A percentile compares a stretch with the other conserved stretches of the same genome.
Evolutionary conservation across 371 early-diverging fungal genomes (phyloP).

Genomic region (Globomyces sp.): DNA sequence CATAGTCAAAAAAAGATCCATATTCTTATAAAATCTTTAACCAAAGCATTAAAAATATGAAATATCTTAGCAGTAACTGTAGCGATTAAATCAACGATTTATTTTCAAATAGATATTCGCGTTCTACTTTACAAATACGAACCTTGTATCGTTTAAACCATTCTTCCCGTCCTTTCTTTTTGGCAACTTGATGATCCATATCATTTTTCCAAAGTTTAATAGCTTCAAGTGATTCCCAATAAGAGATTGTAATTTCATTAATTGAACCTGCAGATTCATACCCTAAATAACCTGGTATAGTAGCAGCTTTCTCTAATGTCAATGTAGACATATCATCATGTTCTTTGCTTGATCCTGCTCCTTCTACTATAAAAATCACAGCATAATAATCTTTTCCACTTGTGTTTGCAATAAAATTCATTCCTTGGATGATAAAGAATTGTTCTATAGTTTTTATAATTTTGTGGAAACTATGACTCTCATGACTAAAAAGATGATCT

Average conservation of each 20-base stretch:
- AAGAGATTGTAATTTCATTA: conserved; percentile 13
- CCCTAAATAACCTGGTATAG: conserved; percentile 14
- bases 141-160: conserved; percentile 14
- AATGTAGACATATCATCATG: conserved; percentile 15
- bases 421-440: background rate
- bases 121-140: conserved; percentile 16
- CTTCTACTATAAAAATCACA: conserved; percentile 15
- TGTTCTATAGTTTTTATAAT: too few species aligned
- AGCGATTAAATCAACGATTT: background rate
- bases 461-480: too few species aligned
- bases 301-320: conserved; percentile 6
- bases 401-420: conserved; percentile 16
- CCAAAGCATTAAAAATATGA: too few species aligned
- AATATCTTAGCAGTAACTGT: too few species aligned
- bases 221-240: conserved; percentile 13
- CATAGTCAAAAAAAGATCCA: too few species aligned
- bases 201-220: conserved; percentile 13
- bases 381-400: conserved; percentile 9
- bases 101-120: conserved; percentile 10
- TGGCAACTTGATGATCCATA: conserved; percentile 9
- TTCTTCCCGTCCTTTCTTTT: conserved; percentile 6
- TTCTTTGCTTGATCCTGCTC: conserved; percentile 2
- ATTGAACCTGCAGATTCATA: conserved; percentile 14
- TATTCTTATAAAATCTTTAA: too few species aligned
- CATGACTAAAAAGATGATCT: too few species aligned